Percentiles rank a stretch among this genome's conserved stretches.
phyloP scores from a whole-genome alignment of 2,329 filamentous ascomycete species.

The Massarina eburnea region DNA sequence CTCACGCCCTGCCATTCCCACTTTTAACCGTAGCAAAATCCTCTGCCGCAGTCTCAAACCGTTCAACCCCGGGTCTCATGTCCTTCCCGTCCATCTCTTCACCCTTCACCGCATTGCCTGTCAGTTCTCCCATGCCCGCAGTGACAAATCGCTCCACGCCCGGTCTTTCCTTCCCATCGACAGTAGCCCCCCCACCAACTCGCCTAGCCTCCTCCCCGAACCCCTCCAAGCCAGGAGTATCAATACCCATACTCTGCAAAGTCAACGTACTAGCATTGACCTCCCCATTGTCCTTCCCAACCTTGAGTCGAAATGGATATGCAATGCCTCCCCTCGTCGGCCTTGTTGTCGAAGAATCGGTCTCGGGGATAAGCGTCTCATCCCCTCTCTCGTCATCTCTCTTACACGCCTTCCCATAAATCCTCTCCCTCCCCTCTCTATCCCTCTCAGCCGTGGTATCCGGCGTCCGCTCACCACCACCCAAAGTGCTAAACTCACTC shows the following conservation, averaged over 20 bases:
- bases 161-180: conserved; percentile 14
- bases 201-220: conserved; percentile 13
- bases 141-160: conserved; percentile 59
- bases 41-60: conserved; percentile 56
- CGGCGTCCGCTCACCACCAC: too few species aligned
- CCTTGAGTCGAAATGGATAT: conserved; percentile 70
- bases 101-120: neutral
- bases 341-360: conserved; percentile 59
- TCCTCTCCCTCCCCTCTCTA: conserved; percentile 8
- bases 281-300: conserved; percentile 46
- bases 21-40: conserved; percentile 14
- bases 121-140: conserved; percentile 39
- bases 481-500: conserved; percentile 7
- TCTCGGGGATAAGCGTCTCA: conserved; percentile 48
- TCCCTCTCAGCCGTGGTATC: neutral
- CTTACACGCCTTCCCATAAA: too few species aligned
- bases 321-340: conserved; percentile 70
- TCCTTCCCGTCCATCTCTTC: conserved; percentile 1
- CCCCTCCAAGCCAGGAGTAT: conserved; percentile 21
- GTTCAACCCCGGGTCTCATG: conserved; percentile 48
- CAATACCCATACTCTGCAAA: conserved; percentile 46
- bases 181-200: conserved; percentile 6
- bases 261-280: conserved; percentile 73
- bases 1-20: neutral
- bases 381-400: too few species aligned